Conservation (phyloP, 805 yeast genomes). For the Saturnispora halmiae region DNA sequence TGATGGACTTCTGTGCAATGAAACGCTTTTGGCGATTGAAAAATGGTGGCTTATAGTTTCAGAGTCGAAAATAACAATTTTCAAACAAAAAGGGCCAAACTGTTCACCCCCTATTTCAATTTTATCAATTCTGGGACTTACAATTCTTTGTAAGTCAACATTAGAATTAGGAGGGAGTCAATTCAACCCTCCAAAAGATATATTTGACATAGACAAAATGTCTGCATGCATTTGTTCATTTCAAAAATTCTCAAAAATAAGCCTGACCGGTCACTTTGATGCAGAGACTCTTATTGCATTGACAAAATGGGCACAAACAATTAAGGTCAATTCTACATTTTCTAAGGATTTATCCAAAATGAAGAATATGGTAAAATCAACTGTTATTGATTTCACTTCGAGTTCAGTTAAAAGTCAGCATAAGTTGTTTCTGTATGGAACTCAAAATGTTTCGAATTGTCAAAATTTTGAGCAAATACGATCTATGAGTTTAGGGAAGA, state of each 20-base stretch:
- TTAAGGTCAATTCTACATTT: slow-evolving; percentile 29
- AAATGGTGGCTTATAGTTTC: slow-evolving; percentile 66
- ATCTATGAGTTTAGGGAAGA: slow-evolving; percentile 22
- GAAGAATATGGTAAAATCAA: slow-evolving; percentile 29
- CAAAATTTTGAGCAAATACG: slow-evolving; percentile 24
- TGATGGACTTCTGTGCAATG: slow-evolving; percentile 78
- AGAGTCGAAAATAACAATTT: slow-evolving; percentile 27
- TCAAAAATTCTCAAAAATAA: slow-evolving; percentile 40
- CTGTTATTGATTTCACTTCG: slow-evolving; percentile 30
- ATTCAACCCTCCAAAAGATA: slow-evolving; percentile 65
- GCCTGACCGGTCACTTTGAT: slow-evolving; percentile 17
- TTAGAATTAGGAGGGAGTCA: slow-evolving; percentile 45
- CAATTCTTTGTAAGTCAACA: slow-evolving; percentile 56
- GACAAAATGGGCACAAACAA: slow-evolving; percentile 17
- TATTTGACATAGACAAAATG: slow-evolving; percentile 67
- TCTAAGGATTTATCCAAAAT: slow-evolving; percentile 30
- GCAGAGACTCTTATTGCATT: slow-evolving; percentile 20
- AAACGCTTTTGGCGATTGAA: slow-evolving; percentile 60
- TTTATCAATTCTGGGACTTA: slow-evolving; percentile 71
- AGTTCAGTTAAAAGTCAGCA: slow-evolving; percentile 22
- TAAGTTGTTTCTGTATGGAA: slow-evolving; percentile 16
- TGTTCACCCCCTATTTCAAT: slow-evolving; percentile 40
- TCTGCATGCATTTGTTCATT: slow-evolving; percentile 61
- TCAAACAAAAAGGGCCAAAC: slow-evolving; percentile 18
- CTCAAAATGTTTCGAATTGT: slow-evolving; percentile 18